Percentiles rank a stretch among this genome's conserved stretches.
phyloP scores from a whole-genome alignment of 106 monocot genomes.

The Xerophyta viscosa region DNA sequence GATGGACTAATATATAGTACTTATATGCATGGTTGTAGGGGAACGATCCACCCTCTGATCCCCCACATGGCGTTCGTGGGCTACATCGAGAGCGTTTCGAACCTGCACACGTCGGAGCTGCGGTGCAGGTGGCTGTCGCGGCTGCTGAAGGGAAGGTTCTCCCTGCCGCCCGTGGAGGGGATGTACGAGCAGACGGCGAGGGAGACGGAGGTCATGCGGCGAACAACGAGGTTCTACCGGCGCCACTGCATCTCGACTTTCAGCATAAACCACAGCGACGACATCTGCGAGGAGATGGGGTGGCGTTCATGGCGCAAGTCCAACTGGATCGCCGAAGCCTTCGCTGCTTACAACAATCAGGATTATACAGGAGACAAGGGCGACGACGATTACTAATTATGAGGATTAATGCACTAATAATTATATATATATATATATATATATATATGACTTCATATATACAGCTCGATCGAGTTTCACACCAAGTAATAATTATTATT shows the following conservation, averaged over 20 bases:
- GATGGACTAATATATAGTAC: no score
- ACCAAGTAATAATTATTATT: no score
- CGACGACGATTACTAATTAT: no score
- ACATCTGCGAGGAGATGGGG: constrained; percentile 86
- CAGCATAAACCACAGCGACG: constrained; percentile 91
- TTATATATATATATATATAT: no score
- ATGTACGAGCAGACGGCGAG: constrained; percentile 40
- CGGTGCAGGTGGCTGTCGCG: constrained; percentile 69
- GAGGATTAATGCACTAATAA: no score
- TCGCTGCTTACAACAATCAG: constrained; percentile 66
- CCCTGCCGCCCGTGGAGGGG: constrained; percentile 39
- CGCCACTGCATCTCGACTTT: constrained; percentile 91
- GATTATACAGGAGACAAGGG: constrained; percentile 52
- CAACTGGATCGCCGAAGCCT: constrained; percentile 60
- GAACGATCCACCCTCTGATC: constrained; percentile 64
- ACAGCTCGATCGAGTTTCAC: no score
- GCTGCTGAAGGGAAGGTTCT: constrained; percentile 48
- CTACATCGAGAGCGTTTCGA: constrained; percentile 88
- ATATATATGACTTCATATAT: no score
- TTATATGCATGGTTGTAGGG: constrained; percentile 19
- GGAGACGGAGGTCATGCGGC: constrained; percentile 64
- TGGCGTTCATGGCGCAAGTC: constrained; percentile 57
- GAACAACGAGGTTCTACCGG: constrained; percentile 76
- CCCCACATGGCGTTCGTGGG: constrained; percentile 85
- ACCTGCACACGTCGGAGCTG: constrained; percentile 84